Evolutionary conservation across 2,329 filamentous ascomycete genomes (phyloP), one percentile per base, ranked within the genome.

Genomic region (Exserohilum turcica): DNA sequence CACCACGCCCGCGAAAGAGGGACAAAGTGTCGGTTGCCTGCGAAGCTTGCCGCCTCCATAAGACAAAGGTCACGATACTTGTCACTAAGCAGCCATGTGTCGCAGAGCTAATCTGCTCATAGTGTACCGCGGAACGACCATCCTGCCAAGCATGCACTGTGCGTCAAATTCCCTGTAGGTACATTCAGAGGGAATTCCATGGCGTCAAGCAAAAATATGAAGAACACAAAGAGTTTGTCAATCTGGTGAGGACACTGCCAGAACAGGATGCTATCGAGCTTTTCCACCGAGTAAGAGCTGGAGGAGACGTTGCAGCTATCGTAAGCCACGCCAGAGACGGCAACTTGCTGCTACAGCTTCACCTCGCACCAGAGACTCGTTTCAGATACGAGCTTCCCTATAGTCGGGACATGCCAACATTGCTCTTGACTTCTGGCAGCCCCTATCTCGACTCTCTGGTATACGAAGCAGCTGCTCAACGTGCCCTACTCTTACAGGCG

Each of bases 351-450:
- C 36, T 61, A 27, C 49, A 63, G 39, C 48, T 60, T 8, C 48
- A 46, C 5, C 9, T 63, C 10, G 38, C 43, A 5, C 60, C 61
- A 4, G 56, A 65, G 33, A 37, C 57, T 13, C 43, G 48, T 12
- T 43, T 44, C 15, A 57, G 54, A 43, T 65, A 60, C 31, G 51
- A 60, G 10, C 56, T 64, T 31, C 62, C 57, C n/a, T 61, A 56
- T 16, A 24, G 42, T 9, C 33, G 44, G 13, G 40, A 18, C 6
- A 55, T 63, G 31, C 55, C 60, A 6, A 10, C 31, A 24, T 35
- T n/a, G 21, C 43, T 59, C 7, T 21, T 32, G 16, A 37, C 16
- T 8, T 37, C 35, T 37, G 51, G 53, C 8, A 59, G 57, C 27
- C 13, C 37, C 21, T 59, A 61, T 32, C 40, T 61, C 8, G n/a